These are phyloP conservation scores for Globisporangium parvum DNA, from an alignment of 352 stramenopile genomes.

Conservation along the genomic window DNA sequence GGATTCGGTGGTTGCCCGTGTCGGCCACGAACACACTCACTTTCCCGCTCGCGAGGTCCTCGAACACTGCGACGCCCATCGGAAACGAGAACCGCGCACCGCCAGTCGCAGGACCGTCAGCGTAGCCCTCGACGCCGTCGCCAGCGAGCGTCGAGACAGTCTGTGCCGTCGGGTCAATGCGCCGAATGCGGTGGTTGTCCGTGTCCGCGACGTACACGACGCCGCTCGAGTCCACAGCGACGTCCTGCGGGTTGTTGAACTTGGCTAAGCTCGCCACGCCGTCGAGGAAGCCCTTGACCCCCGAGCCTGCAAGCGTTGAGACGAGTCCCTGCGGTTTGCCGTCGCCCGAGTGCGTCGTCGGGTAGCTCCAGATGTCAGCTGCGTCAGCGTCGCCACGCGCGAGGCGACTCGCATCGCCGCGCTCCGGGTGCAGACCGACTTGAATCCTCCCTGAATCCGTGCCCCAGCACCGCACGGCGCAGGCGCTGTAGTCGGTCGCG, in stretches of 20 bases:
- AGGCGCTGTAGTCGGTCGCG: constrained; percentile 85
- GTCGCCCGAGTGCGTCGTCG: constrained; percentile 27
- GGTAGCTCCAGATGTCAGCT: constrained; percentile 65
- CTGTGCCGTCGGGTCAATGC: constrained; percentile 47
- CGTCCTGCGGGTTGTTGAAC: constrained; percentile 88
- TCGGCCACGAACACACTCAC: constrained; percentile 67
- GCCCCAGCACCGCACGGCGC: constrained; percentile 91
- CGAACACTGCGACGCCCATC: constrained; percentile 56
- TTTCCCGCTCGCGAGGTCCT: constrained; percentile 23
- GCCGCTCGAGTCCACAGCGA: constrained; percentile 88
- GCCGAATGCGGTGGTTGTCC: constrained; percentile 91
- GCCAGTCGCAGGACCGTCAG: constrained; percentile 32
- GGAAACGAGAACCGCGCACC: constrained; percentile 61
- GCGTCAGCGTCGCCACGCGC: constrained; percentile 28
- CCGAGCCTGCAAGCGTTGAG: constrained; percentile 86
- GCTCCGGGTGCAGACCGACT: constrained; percentile 24
- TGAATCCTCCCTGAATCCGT: constrained; percentile 30
- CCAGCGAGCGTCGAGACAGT: constrained; percentile 52
- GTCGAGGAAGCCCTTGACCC: constrained; percentile 72
- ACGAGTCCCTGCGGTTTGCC: constrained; percentile 87
- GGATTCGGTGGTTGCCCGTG: constrained; percentile 81
- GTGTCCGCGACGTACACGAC: constrained; percentile 95
- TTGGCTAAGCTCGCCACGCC: constrained; percentile 47
- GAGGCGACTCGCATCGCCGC: constrained; percentile 21
- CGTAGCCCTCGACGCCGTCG: constrained; percentile 35